Evolutionary conservation across 768 basidiomycete genomes (phyloP), one percentile per base, ranked within the genome.

Genomic region (Russula foetens): DNA sequence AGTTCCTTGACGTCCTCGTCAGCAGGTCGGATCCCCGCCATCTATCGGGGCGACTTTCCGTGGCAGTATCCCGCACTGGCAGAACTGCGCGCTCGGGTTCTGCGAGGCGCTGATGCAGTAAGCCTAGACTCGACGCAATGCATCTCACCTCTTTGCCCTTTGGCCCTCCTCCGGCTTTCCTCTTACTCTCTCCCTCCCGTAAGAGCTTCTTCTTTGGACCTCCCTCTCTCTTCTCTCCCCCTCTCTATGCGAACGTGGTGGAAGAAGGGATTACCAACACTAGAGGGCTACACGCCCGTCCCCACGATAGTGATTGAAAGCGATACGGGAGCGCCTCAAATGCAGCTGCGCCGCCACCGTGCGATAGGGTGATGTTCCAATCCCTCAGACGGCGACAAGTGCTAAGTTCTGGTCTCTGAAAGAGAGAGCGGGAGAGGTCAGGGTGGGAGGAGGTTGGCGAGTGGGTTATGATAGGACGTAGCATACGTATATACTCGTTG

Each of bases 71-170:
- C 91, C 31, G 84, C 86, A n/a, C n/a, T n/a, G n/a, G n/a, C n/a
- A n/a, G n/a, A n/a, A n/a, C n/a, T n/a, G n/a, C n/a, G 83, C 87
- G 0, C 77, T 90, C 6, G 76, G 88, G 52, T 93, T 89, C 68
- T 90, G 85, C 67, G 90, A 93, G 87, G 1, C 81, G 80, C 54
- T 93, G 90, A 91, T 75, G 90, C 66, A 90, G 90, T 3, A 88
- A 86, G 68, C 90, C 90, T 39, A 91, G 92, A 66, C 78, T 93
- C 8, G 87, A 90, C 72, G 86, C 84, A 3, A 88, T 89, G 63
- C 48, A 72, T 66, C 23, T 48, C 44, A 33, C n/a, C n/a, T n/a
- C n/a, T n/a, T n/a, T n/a, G n/a, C n/a, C n/a, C n/a, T n/a, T n/a
- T n/a, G n/a, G n/a, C n/a, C n/a, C n/a, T n/a, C n/a, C n/a, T n/a